A percentile compares a stretch with the other conserved stretches of the same genome.
Evolutionary conservation across 2,329 filamentous ascomycete species (phyloP).

Genomic region (Penicillium psychrosexuale): DNA sequence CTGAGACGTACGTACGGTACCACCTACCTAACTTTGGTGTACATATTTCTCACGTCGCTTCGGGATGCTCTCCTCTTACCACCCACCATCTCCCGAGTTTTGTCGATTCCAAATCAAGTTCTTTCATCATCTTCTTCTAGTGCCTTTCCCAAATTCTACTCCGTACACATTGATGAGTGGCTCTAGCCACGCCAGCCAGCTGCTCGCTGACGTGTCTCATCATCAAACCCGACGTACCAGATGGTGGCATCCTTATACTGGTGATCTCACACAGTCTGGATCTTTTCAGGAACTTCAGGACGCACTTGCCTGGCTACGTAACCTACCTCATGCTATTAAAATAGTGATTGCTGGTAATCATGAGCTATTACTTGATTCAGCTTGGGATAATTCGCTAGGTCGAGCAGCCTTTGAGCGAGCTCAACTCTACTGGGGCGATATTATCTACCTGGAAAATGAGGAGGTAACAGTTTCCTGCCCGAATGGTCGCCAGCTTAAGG

Average conservation of each 20-base stretch:
- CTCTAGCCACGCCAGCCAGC: too few relatives aligned
- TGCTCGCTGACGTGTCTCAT: too few relatives aligned
- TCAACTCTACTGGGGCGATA: constrained; percentile 57
- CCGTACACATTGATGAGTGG: too few relatives aligned
- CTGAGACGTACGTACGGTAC: too few relatives aligned
- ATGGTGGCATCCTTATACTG: constrained; percentile 39
- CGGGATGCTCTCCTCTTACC: too few relatives aligned
- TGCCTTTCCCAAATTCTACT: too few relatives aligned
- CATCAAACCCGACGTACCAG: constrained; percentile 17
- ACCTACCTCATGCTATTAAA: constrained; percentile 69
- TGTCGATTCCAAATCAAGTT: too few relatives aligned
- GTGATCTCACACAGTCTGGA: constrained; percentile 57
- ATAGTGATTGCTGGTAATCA: constrained; percentile 81
- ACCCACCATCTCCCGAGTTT: too few relatives aligned
- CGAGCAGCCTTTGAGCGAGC: constrained; percentile 48
- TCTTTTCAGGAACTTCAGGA: constrained; percentile 66
- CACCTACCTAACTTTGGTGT: too few relatives aligned
- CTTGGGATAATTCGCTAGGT: constrained; percentile 32
- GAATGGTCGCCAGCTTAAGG: constrained; percentile 56
- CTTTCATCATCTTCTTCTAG: too few relatives aligned
- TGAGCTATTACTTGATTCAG: constrained; percentile 71
- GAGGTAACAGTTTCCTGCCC: constrained; percentile 58
- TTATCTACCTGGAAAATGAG: constrained; percentile 70
- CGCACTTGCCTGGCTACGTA: constrained; percentile 72
- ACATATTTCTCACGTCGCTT: too few relatives aligned